phyloP scores from a whole-genome alignment of 257 asterid species.

The Solanum dulcamara region DNA sequence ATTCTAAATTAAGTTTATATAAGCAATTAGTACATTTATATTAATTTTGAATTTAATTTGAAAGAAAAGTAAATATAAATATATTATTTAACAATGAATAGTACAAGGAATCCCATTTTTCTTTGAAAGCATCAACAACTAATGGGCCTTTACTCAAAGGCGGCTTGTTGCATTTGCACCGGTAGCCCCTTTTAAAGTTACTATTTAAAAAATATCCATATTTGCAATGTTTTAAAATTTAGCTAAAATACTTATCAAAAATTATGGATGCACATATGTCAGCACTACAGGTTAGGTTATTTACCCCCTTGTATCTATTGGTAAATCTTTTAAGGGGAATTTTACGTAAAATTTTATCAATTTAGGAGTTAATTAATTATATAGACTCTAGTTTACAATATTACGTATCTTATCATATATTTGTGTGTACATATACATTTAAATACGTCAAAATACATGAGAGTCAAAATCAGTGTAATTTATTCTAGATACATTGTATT shows the following conservation, averaged over 20 bases:
- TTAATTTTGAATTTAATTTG: background rate
- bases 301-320: no score
- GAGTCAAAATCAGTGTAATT: no score
- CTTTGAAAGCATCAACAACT: background rate
- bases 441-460: no score
- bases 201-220: background rate
- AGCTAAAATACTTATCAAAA: background rate
- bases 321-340: background rate
- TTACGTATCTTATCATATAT: no score
- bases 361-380: no score
- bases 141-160: background rate
- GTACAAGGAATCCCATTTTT: background rate
- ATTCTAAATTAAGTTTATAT: background rate
- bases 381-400: no score
- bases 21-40: background rate
- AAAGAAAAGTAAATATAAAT: no score
- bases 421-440: no score
- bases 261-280: background rate
- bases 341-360: no score
- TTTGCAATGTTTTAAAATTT: background rate
- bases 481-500: no score
- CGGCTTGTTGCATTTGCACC: background rate
- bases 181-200: background rate
- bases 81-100: no score
- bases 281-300: background rate